A percentile compares a stretch with the other conserved stretches of the same genome.
Evolutionary conservation across 1,284 basidiomycete species (phyloP).

Genomic region (Neonothopanus nambi): DNA sequence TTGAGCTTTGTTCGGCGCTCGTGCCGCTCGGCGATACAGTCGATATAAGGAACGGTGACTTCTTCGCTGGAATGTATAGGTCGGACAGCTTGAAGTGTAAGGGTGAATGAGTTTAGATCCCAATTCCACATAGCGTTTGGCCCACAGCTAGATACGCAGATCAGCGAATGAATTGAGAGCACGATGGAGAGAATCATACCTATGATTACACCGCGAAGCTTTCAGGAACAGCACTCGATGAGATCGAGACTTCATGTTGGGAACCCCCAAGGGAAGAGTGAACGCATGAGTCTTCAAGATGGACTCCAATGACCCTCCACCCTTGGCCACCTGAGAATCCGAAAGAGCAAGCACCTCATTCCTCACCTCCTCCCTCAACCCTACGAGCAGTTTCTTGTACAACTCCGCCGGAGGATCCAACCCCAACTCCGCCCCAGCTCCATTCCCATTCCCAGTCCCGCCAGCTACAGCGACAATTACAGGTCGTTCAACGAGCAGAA

Average conservation of each 20-base stretch:
- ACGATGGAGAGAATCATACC: conserved; percentile 26
- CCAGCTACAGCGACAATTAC: conserved; percentile 32
- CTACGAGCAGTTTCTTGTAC: conserved; percentile 28
- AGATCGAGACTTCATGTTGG: conserved; percentile 13
- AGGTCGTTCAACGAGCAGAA: conserved; percentile 39
- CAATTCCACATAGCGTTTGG: conserved; percentile 44
- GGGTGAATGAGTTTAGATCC: conserved; percentile 34
- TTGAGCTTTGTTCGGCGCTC: conserved; percentile 29
- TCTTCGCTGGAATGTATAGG: conserved; percentile 39
- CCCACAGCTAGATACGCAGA: conserved; percentile 33
- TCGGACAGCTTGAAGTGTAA: conserved; percentile 39
- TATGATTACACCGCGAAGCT: conserved; percentile 42
- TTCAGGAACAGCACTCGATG: conserved; percentile 36
- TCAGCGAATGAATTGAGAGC: not conserved
- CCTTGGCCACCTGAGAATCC: conserved; percentile 18
- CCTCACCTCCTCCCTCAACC: conserved; percentile 18
- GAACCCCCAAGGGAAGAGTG: conserved; percentile 32
- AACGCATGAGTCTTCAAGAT: conserved; percentile 38
- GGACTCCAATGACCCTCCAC: conserved; percentile 24
- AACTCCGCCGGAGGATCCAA: conserved; percentile 24
- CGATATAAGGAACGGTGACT: conserved; percentile 43
- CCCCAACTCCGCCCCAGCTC: conserved; percentile 22
- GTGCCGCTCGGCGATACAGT: conserved; percentile 26
- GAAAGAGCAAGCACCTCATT: conserved; percentile 25
- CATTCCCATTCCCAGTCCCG: not conserved